Base-by-base conservation (phyloP, 257 asterid genomes). In the Fraxinus quadrangulata region DNA sequence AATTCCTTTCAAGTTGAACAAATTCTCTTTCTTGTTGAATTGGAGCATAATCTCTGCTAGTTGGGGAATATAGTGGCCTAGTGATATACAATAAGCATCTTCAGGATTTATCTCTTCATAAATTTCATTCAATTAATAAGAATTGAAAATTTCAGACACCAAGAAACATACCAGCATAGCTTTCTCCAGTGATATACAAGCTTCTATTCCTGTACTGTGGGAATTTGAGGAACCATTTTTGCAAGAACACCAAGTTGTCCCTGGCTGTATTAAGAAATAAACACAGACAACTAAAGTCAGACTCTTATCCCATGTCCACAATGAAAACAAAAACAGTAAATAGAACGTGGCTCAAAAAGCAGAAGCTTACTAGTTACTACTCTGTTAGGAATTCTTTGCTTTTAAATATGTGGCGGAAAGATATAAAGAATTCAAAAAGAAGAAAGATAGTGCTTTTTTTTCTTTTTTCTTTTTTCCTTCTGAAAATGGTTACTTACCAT, bases 141-240 rank as follows among this genome's bases (percentile, higher is more conserved):
- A n/a, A 3, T 2, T 11, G 9, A 11, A 10, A 63, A 11, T 63
- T 12, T 11, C 10, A 12, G 68, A 8, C 5, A 11, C 6, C 16
- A 13, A 63, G 2, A 63, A 26, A 9, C 34, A 23, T 63, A 63
- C 69, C 69, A 26, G 34, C 69, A 26, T 63, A 63, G 33, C 69
- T 63, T 26, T 63, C 69, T 11, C 69, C 69, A 23, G 69, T 63
- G 17, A 63, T 63, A 12, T 63, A 63, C 16, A 63, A 26, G 13
- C 28, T 23, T 23, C 67, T 59, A 23, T n/a, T 59, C 13, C 4
- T 59, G 67, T 90, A 90, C 42, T 88, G 85, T 23, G 94, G 94
- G 83, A 90, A 92, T 81, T 90, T 90, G 74, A 85, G 80, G 77
- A 90, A 88, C 97, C 96, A 92, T 79, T 85, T 89, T 83, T 83